Conservation (phyloP, 106 monocot species). For the Hemerocallis citrina region DNA sequence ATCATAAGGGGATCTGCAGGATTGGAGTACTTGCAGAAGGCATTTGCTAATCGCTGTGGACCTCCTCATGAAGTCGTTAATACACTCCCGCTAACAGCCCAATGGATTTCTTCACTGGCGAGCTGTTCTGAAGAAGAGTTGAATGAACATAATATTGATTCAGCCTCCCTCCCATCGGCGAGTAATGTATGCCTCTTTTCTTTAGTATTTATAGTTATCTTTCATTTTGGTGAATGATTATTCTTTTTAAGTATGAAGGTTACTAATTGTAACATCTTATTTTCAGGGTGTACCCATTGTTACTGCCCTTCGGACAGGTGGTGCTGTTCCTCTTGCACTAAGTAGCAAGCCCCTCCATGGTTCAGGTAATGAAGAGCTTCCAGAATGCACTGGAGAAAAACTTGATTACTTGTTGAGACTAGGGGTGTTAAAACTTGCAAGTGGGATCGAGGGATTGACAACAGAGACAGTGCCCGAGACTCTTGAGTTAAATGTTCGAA, state of each 20-base stretch:
- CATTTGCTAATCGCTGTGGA: conserved; percentile 76
- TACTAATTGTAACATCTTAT: not conserved
- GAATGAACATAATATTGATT: conserved; percentile 54
- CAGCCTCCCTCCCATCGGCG: conserved; percentile 21
- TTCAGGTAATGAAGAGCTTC: conserved; percentile 17
- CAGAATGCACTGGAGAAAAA: conserved; percentile 66
- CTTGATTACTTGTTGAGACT: conserved; percentile 63
- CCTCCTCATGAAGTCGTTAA: conserved; percentile 30
- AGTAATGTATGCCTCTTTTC: conserved; percentile 35
- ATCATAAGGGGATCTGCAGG: conserved; percentile 76
- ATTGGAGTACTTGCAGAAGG: conserved; percentile 76
- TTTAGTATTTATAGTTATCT: not conserved
- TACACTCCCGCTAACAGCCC: conserved; percentile 45
- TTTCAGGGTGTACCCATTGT: conserved; percentile 52
- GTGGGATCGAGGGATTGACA: conserved; percentile 52
- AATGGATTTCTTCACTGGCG: conserved; percentile 49
- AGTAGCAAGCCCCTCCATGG: not conserved
- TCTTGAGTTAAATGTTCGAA: conserved; percentile 53
- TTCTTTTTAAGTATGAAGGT: not conserved
- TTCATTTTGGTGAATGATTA: not conserved
- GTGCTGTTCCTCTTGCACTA: conserved; percentile 19
- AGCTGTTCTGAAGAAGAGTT: conserved; percentile 44
- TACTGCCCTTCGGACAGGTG: conserved; percentile 64
- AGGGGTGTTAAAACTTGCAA: conserved; percentile 68
- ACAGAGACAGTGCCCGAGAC: conserved; percentile 64